Percentiles rank a stretch among this genome's conserved stretches.
These are phyloP conservation scores for Crucibulum laeve DNA, from an alignment of 768 basidiomycete species.

Conservation along the genomic window DNA sequence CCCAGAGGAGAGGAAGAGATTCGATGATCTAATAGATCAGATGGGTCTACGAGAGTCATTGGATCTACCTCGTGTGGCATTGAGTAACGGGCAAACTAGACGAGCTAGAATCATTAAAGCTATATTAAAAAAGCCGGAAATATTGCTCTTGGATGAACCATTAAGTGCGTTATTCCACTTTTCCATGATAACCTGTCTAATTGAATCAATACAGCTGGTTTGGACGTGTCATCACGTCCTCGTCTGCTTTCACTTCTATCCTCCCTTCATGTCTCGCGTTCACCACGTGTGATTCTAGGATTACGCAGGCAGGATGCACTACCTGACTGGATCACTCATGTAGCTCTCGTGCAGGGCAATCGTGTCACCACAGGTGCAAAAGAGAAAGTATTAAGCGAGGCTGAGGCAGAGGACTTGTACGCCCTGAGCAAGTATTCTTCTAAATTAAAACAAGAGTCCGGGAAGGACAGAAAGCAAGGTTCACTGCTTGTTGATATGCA, in stretches of 20 bases:
- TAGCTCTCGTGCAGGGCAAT: conserved; percentile 50
- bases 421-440: background rate
- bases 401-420: background rate
- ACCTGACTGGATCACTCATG: conserved; percentile 69
- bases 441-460: background rate
- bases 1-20: conserved; percentile 14
- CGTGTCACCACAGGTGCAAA: conserved; percentile 49
- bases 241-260: conserved; percentile 51
- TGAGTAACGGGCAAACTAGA: conserved; percentile 91
- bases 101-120: conserved; percentile 81
- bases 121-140: conserved; percentile 61
- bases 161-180: conserved; percentile 51
- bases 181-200: background rate
- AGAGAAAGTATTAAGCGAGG: conserved; percentile 29
- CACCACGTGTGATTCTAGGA: conserved; percentile 58
- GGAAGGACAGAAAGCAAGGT: conserved; percentile 5
- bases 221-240: conserved; percentile 61
- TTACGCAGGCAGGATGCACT: conserved; percentile 66
- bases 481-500: conserved; percentile 52
- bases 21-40: conserved; percentile 49
- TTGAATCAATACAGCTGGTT: conserved; percentile 52
- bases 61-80: conserved; percentile 78
- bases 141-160: conserved; percentile 90
- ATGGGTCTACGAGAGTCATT: conserved; percentile 62
- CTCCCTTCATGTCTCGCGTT: conserved; percentile 39